These are phyloP conservation scores for Lasiosphaeriaceae sp. DNA, from an alignment of 495 filamentous ascomycete genomes.

Conservation along the genomic window DNA sequence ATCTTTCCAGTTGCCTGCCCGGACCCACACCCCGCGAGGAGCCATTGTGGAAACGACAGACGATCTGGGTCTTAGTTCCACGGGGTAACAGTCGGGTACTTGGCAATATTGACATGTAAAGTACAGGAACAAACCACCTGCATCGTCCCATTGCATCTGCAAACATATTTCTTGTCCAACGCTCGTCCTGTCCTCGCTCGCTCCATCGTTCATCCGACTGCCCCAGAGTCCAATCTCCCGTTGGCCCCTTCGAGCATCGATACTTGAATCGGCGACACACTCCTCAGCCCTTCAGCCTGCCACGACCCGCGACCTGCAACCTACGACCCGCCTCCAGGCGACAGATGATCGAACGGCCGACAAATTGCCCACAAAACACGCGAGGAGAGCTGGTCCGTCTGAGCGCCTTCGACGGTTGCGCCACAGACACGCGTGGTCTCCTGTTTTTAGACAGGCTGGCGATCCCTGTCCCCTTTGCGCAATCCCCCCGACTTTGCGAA, in stretches of 20 bases:
- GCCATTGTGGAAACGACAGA: constrained; percentile 24
- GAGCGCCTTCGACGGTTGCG: constrained; percentile 2
- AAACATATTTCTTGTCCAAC: not conserved
- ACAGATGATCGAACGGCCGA: not conserved
- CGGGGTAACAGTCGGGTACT: constrained; percentile 18
- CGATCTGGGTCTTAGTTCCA: constrained; percentile 5
- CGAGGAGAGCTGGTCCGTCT: not conserved
- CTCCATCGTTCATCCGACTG: no score
- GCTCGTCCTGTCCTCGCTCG: not conserved
- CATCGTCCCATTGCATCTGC: not conserved
- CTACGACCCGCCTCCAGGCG: not conserved
- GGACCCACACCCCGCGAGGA: constrained; percentile 4
- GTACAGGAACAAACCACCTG: constrained; percentile 11
- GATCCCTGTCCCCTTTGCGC: not conserved
- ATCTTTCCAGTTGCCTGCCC: not conserved
- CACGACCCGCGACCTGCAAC: not conserved
- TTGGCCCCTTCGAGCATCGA: no score
- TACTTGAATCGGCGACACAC: no score
- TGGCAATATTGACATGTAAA: constrained; percentile 13
- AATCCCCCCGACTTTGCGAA: constrained; percentile 6
- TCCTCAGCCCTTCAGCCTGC: no score
- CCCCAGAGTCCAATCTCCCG: no score
- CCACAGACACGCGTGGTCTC: constrained; percentile 7
- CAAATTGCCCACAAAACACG: not conserved
- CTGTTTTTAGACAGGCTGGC: not conserved